Evolutionary conservation across 768 basidiomycete genomes (phyloP), one percentile per base, ranked within the genome.

Genomic region (Daedalea quercina): DNA sequence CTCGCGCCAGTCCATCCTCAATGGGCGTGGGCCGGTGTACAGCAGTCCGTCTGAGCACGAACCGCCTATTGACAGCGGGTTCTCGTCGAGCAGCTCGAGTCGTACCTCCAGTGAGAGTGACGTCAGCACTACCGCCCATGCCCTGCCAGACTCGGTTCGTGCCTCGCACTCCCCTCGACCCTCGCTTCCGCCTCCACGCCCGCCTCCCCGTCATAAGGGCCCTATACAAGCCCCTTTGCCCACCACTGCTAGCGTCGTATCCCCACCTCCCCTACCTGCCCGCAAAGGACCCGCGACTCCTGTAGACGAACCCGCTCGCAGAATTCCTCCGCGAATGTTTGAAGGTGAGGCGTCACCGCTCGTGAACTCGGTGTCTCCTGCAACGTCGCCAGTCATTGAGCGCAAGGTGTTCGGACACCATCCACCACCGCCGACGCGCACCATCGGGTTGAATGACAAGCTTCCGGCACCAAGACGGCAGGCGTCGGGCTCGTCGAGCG

Each of bases 341-440:
- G 57, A 60, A 20, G 20, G 40, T 7, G 56, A 57, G 13, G 28
- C 22, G 24, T 25, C 24, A 49, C 52, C n/a, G 40, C 12, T 37
- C 12, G 19, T 49, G 19, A 51, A 44, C 31, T 26, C 48, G 3
- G n/a, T 50, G 4, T 19, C 37, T 40, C 13, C 15, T 40, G 17
- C 37, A 15, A 8, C 47, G 9, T 34, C 56, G 3, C 48, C 58
- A 17, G 51, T 45, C 4, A 35, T 45, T 3, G 65, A 65, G 44
- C 63, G 65, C 13, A 68, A 65, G 52, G 42, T 54, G 7, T 64
- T 62, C 22, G n/a, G n/a, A n/a, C n/a, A n/a, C n/a, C n/a, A n/a
- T n/a, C 85, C 79, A 0, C 89, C 89, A 0, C 89, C 89, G 0
- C 89, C 89, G 0, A 86, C 82, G 0, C 84, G 89, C 4, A 84